Conservation (phyloP, 2,329 filamentous ascomycete species). For the Leptographium radiaticola region DNA sequence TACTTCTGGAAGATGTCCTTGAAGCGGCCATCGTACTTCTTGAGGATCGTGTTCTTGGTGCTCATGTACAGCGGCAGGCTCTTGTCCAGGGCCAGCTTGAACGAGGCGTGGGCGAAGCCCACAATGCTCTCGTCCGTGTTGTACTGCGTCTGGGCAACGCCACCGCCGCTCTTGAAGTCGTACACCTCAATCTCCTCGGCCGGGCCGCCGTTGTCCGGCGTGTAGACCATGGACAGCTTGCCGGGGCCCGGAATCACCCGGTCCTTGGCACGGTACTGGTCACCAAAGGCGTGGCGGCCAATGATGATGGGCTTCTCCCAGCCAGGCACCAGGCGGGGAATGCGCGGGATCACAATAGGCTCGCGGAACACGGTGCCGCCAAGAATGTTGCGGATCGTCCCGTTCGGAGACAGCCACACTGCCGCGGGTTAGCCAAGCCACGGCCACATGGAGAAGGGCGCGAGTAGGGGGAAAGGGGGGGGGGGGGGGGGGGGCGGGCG, state of each 20-base stretch:
- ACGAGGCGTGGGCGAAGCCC: constrained; percentile 90
- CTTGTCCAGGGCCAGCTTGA: constrained; percentile 89
- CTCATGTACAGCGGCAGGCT: constrained; percentile 94
- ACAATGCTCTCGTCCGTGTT: constrained; percentile 94
- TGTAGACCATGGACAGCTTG: constrained; percentile 90
- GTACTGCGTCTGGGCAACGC: constrained; percentile 90
- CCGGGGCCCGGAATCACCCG: constrained; percentile 68
- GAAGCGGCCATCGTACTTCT: constrained; percentile 97
- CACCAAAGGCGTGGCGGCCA: constrained; percentile 93
- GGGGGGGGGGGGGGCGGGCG: background rate
- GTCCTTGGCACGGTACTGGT: constrained; percentile 97
- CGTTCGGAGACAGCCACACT: constrained; percentile 99
- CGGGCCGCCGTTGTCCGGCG: constrained; percentile 63
- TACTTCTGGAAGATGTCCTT: constrained; percentile 99
- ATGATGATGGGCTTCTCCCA: constrained; percentile 99
- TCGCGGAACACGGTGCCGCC: constrained; percentile 98
- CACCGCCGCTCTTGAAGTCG: constrained; percentile 75
- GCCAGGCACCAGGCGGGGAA: constrained; percentile 86
- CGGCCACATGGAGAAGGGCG: background rate
- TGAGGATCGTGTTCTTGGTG: constrained; percentile 99
- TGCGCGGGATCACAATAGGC: constrained; percentile 88
- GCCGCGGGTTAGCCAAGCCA: background rate
- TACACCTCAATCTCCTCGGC: constrained; percentile 81
- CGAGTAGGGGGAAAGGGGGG: background rate
- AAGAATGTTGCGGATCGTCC: constrained; percentile 62